Evolutionary conservation across 2,329 filamentous ascomycete genomes (phyloP).

Genomic region (Drechslera avenae): DNA sequence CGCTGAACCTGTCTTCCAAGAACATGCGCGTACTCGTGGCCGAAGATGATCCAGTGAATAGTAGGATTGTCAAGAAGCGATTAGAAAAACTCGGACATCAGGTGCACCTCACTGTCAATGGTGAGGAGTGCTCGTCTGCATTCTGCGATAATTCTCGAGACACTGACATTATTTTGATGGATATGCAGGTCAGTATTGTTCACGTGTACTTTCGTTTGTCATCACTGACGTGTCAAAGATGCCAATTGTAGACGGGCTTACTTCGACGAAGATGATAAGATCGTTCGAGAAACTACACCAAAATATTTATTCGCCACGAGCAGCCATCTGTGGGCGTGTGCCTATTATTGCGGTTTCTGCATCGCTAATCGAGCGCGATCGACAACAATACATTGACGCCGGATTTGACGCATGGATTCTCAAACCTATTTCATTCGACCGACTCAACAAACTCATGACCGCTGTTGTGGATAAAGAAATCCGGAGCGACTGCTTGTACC

Average conservation of each 20-base stretch:
- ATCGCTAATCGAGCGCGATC: slow-evolving; percentile 73
- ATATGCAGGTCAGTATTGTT: slow-evolving; percentile 75
- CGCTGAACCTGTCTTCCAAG: slow-evolving; percentile 37
- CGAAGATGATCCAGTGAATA: slow-evolving; percentile 88
- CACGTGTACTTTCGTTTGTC: background rate
- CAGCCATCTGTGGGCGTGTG: slow-evolving; percentile 66
- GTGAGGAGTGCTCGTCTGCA: slow-evolving; percentile 77
- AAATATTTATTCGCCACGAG: slow-evolving; percentile 63
- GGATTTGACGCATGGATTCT: slow-evolving; percentile 92
- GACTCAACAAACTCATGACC: slow-evolving; percentile 69
- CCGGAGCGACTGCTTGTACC: slow-evolving; percentile 69
- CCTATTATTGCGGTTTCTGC: slow-evolving; percentile 89
- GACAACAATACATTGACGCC: slow-evolving; percentile 70
- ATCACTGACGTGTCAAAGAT: slow-evolving; percentile 62
- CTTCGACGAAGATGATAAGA: slow-evolving; percentile 82
- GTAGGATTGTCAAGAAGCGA: slow-evolving; percentile 78
- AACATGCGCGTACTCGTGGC: slow-evolving; percentile 74
- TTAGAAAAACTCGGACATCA: slow-evolving; percentile 76
- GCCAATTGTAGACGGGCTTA: slow-evolving; percentile 86
- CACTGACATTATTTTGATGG: slow-evolving; percentile 87
- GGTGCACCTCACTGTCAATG: slow-evolving; percentile 76
- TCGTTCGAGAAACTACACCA: slow-evolving; percentile 65
- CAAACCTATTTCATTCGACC: slow-evolving; percentile 82
- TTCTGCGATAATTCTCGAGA: slow-evolving; percentile 66
- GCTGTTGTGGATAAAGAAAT: slow-evolving; percentile 69